phyloP scores from a whole-genome alignment of 768 basidiomycete species.

The Mrakia blollopis region DNA sequence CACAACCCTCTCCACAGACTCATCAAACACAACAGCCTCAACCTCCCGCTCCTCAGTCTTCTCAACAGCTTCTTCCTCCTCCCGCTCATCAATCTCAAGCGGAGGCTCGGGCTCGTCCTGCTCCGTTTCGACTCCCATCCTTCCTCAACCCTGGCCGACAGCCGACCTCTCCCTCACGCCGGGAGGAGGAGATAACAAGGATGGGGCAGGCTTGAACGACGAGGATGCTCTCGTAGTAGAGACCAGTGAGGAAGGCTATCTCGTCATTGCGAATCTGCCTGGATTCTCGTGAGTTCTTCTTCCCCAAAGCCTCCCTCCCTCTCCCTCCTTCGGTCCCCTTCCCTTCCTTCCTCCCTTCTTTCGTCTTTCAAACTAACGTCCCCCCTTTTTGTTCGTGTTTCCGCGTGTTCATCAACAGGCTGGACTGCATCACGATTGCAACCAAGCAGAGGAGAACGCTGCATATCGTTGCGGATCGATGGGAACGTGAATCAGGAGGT shows the following conservation, averaged over 20 bases:
- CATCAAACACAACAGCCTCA: background rate
- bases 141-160: conserved; percentile 23
- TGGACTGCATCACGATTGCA: conserved; percentile 31
- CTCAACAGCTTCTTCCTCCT: conserved; percentile 18
- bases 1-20: background rate
- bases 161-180: conserved; percentile 10
- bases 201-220: background rate
- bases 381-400: too few relatives aligned
- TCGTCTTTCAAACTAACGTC: background rate
- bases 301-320: background rate
- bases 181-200: too few relatives aligned
- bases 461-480: conserved; percentile 32
- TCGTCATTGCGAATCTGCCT: conserved; percentile 28
- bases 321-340: background rate
- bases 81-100: conserved; percentile 12
- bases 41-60: conserved; percentile 19
- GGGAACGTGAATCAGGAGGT: conserved; percentile 27
- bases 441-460: conserved; percentile 29
- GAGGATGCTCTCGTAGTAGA: conserved; percentile 21
- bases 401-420: background rate
- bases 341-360: background rate
- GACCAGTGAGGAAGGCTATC: conserved; percentile 27
- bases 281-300: conserved; percentile 32
- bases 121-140: conserved; percentile 23
- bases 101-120: conserved; percentile 11